Evolutionary conservation across 257 asterid species (phyloP), one percentile per base, ranked within the genome.

Genomic region (Lycium barbarum): DNA sequence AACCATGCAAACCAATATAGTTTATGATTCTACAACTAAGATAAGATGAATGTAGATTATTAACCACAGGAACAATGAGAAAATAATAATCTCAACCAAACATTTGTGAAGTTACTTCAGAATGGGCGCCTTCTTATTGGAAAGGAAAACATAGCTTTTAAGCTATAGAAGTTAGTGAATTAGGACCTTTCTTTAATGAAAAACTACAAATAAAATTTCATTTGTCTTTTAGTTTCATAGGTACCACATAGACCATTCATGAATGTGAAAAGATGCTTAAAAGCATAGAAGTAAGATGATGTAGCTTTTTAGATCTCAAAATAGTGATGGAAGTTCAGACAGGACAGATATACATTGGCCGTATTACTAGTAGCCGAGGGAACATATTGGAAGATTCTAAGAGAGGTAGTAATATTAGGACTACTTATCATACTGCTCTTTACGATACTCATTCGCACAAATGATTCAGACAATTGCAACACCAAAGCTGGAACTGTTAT

Each of bases 1-100:
- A 65, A 43, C 79, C 79, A 40, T 17, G 26, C 15, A 70, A 38
- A 70, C 78, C 53, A 70, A 70, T 38, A 40, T 70, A 70, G 17
- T 66, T 33, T 33, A 66, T 70, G 35, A 72, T 71, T 70, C 33
- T 26, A 26, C 33, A 26, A 26, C 33, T 26, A 26, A 26, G 33
- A 26, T 26, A 26, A 26, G 33, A 26, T 26, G 33, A 49, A 49
- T 11, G 54, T 49, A 49, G 54, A 12, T 49, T 49, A 49, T 49
- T 55, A 17, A 55, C 61, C 61, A 3, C 61, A 55, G 18, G 61
- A 55, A 55, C 61, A 13, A 14, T 57, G 62, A 57, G n/a, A 14
- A 57, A 57, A 55, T 53, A 53, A 53, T 57, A 6, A 13, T 18
- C 61, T 55, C 61, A 57, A 57, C 62, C 20, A 57, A 57, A 15